Conservation (phyloP, 2,329 filamentous ascomycete genomes). For the Penicillium sp. region DNA sequence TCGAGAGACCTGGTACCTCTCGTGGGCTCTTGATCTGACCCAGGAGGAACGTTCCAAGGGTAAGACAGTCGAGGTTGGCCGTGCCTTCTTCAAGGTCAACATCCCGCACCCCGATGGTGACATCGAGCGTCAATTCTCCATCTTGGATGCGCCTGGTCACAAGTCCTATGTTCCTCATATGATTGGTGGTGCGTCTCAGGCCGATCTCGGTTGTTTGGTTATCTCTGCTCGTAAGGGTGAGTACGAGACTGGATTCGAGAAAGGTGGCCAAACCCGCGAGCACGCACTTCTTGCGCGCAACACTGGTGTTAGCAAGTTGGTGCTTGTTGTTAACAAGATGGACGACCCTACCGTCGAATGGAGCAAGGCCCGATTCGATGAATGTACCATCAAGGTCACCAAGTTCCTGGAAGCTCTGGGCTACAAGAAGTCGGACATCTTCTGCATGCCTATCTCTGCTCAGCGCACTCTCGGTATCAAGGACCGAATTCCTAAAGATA, state of each 20-base stretch:
- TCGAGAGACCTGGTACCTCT: conserved; percentile 97
- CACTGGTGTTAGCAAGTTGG: conserved; percentile 93
- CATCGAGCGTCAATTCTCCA: conserved; percentile 92
- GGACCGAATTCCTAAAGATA: conserved; percentile 71
- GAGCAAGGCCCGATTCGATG: conserved; percentile 87
- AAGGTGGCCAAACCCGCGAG: conserved; percentile 93
- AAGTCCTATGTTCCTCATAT: conserved; percentile 98
- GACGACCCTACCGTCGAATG: conserved; percentile 95
- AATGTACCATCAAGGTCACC: conserved; percentile 84
- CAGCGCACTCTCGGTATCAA: conserved; percentile 86
- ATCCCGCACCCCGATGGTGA: conserved; percentile 36
- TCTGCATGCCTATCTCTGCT: conserved; percentile 94
- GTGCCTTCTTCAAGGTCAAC: conserved; percentile 87
- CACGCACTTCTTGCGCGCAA: conserved; percentile 98
- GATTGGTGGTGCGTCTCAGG: conserved; percentile 93
- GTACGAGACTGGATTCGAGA: conserved; percentile 97
- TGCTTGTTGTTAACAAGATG: conserved; percentile 99
- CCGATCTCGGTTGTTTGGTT: conserved; percentile 90
- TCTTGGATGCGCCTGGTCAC: conserved; percentile 93
- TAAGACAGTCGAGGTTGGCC: conserved; percentile 95
- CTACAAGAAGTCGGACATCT: conserved; percentile 92
- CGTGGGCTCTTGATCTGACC: conserved; percentile 95
- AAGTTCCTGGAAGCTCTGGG: conserved; percentile 88
- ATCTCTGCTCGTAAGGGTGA: conserved; percentile 97
- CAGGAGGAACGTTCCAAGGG: conserved; percentile 95